Base-by-base conservation (phyloP, 306 rosid species). In the Inga laurina region DNA sequence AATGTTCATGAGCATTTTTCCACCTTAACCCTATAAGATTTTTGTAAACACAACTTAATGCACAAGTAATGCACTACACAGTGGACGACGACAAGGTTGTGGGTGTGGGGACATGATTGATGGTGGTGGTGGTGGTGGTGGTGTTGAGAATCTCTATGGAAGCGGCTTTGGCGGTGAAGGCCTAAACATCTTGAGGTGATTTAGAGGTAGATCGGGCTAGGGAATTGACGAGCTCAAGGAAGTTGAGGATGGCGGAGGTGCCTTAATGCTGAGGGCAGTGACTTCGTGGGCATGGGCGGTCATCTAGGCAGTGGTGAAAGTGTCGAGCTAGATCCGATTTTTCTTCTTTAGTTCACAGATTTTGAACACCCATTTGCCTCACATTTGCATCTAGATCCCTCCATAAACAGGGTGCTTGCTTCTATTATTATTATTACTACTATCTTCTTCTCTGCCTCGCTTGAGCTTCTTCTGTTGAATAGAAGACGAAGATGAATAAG, bases 331-430 rank as follows among this genome's bases (percentile, higher is more conserved):
- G 94, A 96, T 94, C 90, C 97, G 97, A 79, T 88, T 96, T 85
- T 94, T 96, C 88, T 96, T 96, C 30, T 94, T 66, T 21, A 98
- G 99, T 80, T 96, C 97, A 21, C 98, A 93, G 90, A 96, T 96
- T 92, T 96, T 98, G 57, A 98, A 96, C 2, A 96, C 99, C 99
- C 99, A 96, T 78, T 92, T 96, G 1, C 99, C 99, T 98, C 99
- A 96, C 0, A 94, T 82, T 54, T 98, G 84, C 99, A 92, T 96
- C 87, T 98, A 89, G 43, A 96, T 97, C 43, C 99, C 99, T 79
- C 98, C 83, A 91, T 88, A 96, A 8, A 90, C 92, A 16, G 98
- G 94, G 85, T 96, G 99, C 78, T 88, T 87, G 82, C 88, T 85
- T 3, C 34, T 32, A 32, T 32, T 32, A 32, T 32, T 32, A 32